These are phyloP conservation scores for Exophiala sp. DNA, from an alignment of 2,329 filamentous ascomycete species.

Conservation along the genomic window DNA sequence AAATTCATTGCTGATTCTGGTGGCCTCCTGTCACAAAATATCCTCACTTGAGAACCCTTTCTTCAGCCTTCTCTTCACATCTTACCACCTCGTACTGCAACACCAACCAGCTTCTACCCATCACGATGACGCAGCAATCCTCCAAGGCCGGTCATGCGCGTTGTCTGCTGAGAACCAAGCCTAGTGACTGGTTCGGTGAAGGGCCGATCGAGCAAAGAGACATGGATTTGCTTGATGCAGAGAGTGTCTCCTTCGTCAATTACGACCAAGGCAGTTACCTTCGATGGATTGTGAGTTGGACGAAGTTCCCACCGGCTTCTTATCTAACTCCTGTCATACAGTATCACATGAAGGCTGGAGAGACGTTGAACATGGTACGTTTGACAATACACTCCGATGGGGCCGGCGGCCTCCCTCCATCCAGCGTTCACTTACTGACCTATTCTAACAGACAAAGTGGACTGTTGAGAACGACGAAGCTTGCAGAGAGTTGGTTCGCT, in stretches of 20 bases:
- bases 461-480: constrained; percentile 2
- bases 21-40: too few relatives aligned
- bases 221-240: neutral
- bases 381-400: neutral
- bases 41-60: too few relatives aligned
- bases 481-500: constrained; percentile 5
- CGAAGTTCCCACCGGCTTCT: neutral
- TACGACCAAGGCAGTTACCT: constrained; percentile 1
- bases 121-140: neutral
- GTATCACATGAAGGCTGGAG: neutral
- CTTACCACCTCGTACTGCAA: too few relatives aligned
- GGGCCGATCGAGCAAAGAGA: constrained; percentile 3
- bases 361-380: neutral
- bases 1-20: too few relatives aligned
- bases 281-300: constrained; percentile 5
- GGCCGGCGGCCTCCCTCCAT: too few relatives aligned
- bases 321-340: neutral
- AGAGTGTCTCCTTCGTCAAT: neutral
- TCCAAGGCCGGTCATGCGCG: neutral
- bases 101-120: neutral
- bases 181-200: constrained; percentile 3
- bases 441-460: constrained; percentile 3
- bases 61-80: too few relatives aligned
- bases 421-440: too few relatives aligned
- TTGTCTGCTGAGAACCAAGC: neutral